Percentiles rank a stretch among this genome's conserved stretches.
Evolutionary conservation across 345 rosid genomes (phyloP).

Genomic region (Sisymbrium altissimum): DNA sequence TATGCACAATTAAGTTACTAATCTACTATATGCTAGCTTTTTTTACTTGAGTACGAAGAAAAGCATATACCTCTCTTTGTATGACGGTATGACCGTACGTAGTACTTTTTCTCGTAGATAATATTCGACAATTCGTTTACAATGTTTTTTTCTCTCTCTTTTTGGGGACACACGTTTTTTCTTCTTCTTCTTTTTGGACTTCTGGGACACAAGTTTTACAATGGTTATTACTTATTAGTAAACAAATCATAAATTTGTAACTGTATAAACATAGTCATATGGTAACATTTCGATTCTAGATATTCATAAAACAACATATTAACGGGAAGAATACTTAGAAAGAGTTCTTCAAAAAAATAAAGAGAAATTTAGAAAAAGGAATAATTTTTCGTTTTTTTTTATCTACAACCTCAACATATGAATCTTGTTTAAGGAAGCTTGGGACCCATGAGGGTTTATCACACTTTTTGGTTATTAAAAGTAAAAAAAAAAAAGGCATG

Average conservation of each 20-base stretch:
- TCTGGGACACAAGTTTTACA: neutral
- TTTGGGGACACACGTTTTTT: too few species aligned
- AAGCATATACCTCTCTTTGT: too few species aligned
- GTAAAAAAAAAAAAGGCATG: constrained; percentile 26
- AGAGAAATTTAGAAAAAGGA: neutral
- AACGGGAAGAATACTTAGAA: neutral
- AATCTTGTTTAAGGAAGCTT: constrained; percentile 28
- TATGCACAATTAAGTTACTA: too few species aligned
- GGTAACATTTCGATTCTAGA: neutral
- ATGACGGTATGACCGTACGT: too few species aligned
- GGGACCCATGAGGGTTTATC: constrained; percentile 23
- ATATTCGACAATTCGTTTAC: too few species aligned
- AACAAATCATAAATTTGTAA: neutral
- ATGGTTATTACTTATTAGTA: neutral
- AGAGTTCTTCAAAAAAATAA: too few species aligned
- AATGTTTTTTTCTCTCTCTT: too few species aligned
- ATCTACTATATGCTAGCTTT: too few species aligned
- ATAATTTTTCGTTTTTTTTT: neutral
- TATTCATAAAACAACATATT: neutral
- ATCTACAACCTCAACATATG: neutral
- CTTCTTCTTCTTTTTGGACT: too few species aligned
- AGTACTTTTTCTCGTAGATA: too few species aligned
- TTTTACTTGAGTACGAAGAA: too few species aligned
- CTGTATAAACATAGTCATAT: neutral
- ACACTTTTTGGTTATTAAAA: constrained; percentile 31